Evolutionary conservation across 2,329 filamentous ascomycete genomes (phyloP).

Genomic region (Aspergillus hortae): DNA sequence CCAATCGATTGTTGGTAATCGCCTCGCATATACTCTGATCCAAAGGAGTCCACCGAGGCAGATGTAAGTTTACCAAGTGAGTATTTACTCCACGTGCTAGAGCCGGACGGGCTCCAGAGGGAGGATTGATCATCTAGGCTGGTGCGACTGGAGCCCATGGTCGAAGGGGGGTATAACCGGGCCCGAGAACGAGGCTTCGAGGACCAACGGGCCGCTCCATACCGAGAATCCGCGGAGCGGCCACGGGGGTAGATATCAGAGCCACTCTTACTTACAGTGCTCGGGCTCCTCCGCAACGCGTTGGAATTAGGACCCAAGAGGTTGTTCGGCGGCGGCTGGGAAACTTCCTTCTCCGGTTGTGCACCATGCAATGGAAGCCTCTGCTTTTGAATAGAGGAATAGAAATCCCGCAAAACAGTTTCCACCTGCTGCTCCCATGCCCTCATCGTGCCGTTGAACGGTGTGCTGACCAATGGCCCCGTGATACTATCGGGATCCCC

Average conservation of each 20-base stretch:
- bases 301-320: constrained; percentile 66
- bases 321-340: constrained; percentile 47
- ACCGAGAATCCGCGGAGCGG: constrained; percentile 63
- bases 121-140: constrained; percentile 89
- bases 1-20: constrained; percentile 96
- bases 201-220: constrained; percentile 68
- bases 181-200: constrained; percentile 83
- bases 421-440: constrained; percentile 90
- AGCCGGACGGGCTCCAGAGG: constrained; percentile 84
- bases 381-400: constrained; percentile 81
- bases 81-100: constrained; percentile 94
- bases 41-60: constrained; percentile 88
- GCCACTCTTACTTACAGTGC: constrained; percentile 86
- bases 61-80: constrained; percentile 87
- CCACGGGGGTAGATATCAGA: constrained; percentile 73
- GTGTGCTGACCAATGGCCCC: constrained; percentile 72
- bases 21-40: constrained; percentile 67
- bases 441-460: constrained; percentile 70
- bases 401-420: constrained; percentile 86
- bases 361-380: constrained; percentile 82
- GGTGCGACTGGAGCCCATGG: constrained; percentile 84
- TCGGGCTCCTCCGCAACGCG: constrained; percentile 80
- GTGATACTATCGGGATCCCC: constrained; percentile 27
- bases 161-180: constrained; percentile 70
- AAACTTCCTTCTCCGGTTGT: constrained; percentile 43